Evolutionary conservation across 164 flowering plant species (phyloP).

Genomic region (Chloranthus sessilifolius): DNA sequence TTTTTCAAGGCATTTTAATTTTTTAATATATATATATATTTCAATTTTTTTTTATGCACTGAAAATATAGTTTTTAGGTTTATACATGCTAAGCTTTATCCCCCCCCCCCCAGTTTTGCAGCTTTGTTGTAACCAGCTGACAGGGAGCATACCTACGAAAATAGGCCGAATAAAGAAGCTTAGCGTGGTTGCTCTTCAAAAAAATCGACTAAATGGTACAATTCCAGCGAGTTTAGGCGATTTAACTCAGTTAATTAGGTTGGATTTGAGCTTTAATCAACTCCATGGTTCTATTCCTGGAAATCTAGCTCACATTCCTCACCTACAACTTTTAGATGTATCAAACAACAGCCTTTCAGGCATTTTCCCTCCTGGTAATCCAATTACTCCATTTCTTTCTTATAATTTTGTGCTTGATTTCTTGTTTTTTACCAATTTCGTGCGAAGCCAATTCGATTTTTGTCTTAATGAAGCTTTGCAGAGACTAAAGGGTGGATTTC

Average conservation of each 20-base stretch:
- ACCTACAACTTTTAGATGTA: slow-evolving; percentile 51
- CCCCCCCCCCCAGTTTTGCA: slow-evolving; percentile 87
- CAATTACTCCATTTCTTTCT: too few species aligned
- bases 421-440: too few species aligned
- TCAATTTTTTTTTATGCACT: too few species aligned
- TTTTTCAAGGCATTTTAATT: too few species aligned
- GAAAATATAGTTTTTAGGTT: too few species aligned
- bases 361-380: slow-evolving; percentile 63
- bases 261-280: slow-evolving; percentile 74
- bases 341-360: slow-evolving; percentile 82
- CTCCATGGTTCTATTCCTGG: slow-evolving; percentile 70
- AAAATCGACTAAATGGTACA: slow-evolving; percentile 59
- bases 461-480: slow-evolving; percentile 58
- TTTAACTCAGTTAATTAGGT: slow-evolving; percentile 41
- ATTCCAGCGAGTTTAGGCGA: slow-evolving; percentile 83
- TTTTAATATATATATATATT: too few species aligned
- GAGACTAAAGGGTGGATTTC: slow-evolving; percentile 59
- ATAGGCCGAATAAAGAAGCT: slow-evolving; percentile 66
- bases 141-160: slow-evolving; percentile 71
- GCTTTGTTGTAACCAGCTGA: slow-evolving; percentile 65
- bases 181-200: slow-evolving; percentile 60
- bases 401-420: too few species aligned
- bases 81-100: too few species aligned
- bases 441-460: too few species aligned
- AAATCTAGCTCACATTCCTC: slow-evolving; percentile 52